Percentiles rank a stretch among this genome's conserved stretches.
phyloP scores from a whole-genome alignment of 192 early-diverging fungal species.

The Linnemannia zychae region DNA sequence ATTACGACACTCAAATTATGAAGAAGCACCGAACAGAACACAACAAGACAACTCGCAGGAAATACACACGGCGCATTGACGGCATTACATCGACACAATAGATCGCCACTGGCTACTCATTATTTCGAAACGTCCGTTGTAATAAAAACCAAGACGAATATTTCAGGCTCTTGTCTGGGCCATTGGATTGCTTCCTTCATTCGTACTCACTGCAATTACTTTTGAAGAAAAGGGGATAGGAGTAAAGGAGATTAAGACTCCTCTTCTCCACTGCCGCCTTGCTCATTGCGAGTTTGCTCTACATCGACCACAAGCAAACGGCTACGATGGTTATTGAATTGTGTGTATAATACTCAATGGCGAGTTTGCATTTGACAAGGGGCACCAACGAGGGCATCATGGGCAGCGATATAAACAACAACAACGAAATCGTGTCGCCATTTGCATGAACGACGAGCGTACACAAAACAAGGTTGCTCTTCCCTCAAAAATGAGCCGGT shows the following conservation, averaged over 20 bases:
- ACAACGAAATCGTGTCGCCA: not conserved
- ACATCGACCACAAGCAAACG: not conserved
- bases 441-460: not conserved
- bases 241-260: not conserved
- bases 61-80: not conserved
- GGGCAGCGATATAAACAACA: not conserved
- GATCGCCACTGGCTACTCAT: not conserved
- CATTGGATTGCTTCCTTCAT: not conserved
- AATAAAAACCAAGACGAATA: not conserved
- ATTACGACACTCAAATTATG: not conserved
- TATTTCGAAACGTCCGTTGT: not conserved
- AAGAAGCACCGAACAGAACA: not conserved
- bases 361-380: not conserved
- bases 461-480: constrained; percentile 10
- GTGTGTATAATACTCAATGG: not conserved
- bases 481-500: not conserved
- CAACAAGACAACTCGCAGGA: no score
- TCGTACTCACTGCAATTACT: not conserved
- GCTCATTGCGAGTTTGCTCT: not conserved
- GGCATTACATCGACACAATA: not conserved
- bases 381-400: no score
- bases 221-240: not conserved
- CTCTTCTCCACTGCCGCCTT: not conserved
- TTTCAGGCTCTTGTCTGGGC: not conserved
- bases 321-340: not conserved